Base-by-base conservation (phyloP, 1,284 basidiomycete genomes). In the Irpex rosettiformis region DNA sequence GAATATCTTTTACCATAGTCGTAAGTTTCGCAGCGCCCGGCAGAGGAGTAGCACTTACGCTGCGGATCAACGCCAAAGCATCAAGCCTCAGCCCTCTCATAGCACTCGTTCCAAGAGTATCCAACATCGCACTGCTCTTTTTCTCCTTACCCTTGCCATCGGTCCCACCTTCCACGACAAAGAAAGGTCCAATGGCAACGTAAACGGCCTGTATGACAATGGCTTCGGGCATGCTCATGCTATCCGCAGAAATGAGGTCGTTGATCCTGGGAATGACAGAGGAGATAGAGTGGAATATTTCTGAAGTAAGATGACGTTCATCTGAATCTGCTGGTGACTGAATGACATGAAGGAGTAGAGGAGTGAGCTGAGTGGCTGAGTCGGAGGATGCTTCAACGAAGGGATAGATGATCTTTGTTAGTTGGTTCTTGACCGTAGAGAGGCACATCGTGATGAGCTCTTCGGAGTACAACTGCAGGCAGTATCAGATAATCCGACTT, bases 141-240 rank as follows among this genome's bases (percentile, higher is more conserved):
- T 82, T 86, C 54, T 77, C 81, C 68, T 79, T 79, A 0, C 70
- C 72, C 47, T 82, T 79, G 45, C 72, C 71, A 56, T 85, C 82
- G 28, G 72, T 70, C 1, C 73, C 72, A 10, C 77, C 76, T 42
- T 94, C 91, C 18, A 84, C 85, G 4, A 94, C 86, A 66, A 98
- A 98, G 73, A 98, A 94, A 0, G 96, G 95, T 1, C 89, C 91
- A 61, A 98, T 91, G 1, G 93, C 86, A 55, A 97, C 88, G 71
- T 96, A 98, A 3, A 97, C 92, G 0, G 89, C 87, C 65, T 92
- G 88, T 57, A 97, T 96, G 66, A 97, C 87, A 64, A 96, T 89
- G 0, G 84, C 74, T 61, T 97, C 95, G 1, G 91, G 90, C 85
- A 96, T 91, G 4, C 88, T 80, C 48, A 91, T 84, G 22, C 75